Percentiles rank a stretch among this genome's conserved stretches.
These are phyloP conservation scores for Halenospora varia DNA, from an alignment of 495 filamentous ascomycete species.

Conservation along the genomic window DNA sequence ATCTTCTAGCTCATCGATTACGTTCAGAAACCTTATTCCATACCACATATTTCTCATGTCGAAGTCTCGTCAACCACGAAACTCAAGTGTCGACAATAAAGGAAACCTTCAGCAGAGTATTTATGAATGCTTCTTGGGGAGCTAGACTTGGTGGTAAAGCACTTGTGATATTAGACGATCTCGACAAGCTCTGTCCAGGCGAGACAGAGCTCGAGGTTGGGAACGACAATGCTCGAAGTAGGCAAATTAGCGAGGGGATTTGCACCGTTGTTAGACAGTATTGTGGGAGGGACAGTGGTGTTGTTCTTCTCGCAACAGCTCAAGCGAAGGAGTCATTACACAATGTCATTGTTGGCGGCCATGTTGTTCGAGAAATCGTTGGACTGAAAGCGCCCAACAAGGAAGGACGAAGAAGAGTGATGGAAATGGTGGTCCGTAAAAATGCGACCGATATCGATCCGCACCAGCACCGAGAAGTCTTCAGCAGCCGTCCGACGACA, in stretches of 20 bases:
- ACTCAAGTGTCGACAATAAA: slow-evolving; percentile 84
- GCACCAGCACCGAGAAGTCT: slow-evolving; percentile 31
- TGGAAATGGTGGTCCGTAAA: slow-evolving; percentile 64
- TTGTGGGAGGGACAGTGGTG: slow-evolving; percentile 65
- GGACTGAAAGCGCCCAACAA: slow-evolving; percentile 85
- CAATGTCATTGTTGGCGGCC: slow-evolving; percentile 72
- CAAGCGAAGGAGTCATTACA: slow-evolving; percentile 87
- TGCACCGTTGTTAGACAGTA: slow-evolving; percentile 80
- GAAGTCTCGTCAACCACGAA: slow-evolving; percentile 81
- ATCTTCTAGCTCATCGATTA: slow-evolving; percentile 58
- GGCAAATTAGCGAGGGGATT: slow-evolving; percentile 86
- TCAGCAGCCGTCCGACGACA: slow-evolving; percentile 46
- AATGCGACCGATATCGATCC: slow-evolving; percentile 38
- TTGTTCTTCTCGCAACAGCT: slow-evolving; percentile 86
- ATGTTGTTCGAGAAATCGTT: slow-evolving; percentile 80
- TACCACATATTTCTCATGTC: slow-evolving; percentile 76
- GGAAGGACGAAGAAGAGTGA: slow-evolving; percentile 74
- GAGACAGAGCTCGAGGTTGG: slow-evolving; percentile 93
- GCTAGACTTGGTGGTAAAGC: slow-evolving; percentile 77
- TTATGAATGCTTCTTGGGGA: slow-evolving; percentile 87
- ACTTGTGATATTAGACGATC: slow-evolving; percentile 83
- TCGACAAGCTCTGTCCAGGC: slow-evolving; percentile 85
- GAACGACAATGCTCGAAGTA: slow-evolving; percentile 83
- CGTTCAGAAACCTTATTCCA: slow-evolving; percentile 66
- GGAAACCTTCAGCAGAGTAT: slow-evolving; percentile 75